Base-by-base conservation (phyloP, 108 stramenopile species). In the Fragilaria crotonensis region DNA sequence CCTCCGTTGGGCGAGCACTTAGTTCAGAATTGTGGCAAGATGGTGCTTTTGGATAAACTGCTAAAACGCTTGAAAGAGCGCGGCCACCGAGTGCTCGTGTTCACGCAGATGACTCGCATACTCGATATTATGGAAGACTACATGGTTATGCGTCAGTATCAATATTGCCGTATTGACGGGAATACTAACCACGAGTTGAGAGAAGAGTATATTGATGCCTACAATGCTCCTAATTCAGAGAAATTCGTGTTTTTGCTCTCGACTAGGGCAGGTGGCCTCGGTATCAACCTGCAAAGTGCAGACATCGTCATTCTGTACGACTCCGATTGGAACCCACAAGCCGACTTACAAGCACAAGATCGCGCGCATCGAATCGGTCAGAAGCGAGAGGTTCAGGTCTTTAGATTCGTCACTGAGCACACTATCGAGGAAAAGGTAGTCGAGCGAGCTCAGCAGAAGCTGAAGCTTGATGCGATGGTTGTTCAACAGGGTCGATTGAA, bases 391-490 rank as follows among this genome's bases (percentile, higher is more conserved):
- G 93, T 94, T 20, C 81, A 81, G 47, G 93, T 99, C 4, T 99
- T 94, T 73, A 90, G 98, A 14, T 78, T 99, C 23, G 93, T 99
- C 19, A 95, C 96, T 1, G 96, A 98, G 70, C 87, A 96, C 60
- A 97, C 97, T 4, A 85, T 99, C 25, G 98, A 99, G 73, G 96
- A 99, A 74, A 98, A 97, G 67, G 95, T 99, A 54, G 96, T 99
- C 5, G 97, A 99, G 72, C 90, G 99, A 46, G 99, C 99, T 14
- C 96, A 98, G 62, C 89, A 97, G 57, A 99, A 99, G 80, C 94
- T 99, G 22, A 98, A 99, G 66, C 93, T 99, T 25, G 99, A 99
- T 74, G 97, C 98, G 18, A 97, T 98, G 85, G 97, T 99, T 54
- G 95, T 99, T 41, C 98, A 99, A 65, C 90, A 91, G 58, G 96